phyloP scores from a whole-genome alignment of 1,284 basidiomycete species.

The Ustilago loliicola region DNA sequence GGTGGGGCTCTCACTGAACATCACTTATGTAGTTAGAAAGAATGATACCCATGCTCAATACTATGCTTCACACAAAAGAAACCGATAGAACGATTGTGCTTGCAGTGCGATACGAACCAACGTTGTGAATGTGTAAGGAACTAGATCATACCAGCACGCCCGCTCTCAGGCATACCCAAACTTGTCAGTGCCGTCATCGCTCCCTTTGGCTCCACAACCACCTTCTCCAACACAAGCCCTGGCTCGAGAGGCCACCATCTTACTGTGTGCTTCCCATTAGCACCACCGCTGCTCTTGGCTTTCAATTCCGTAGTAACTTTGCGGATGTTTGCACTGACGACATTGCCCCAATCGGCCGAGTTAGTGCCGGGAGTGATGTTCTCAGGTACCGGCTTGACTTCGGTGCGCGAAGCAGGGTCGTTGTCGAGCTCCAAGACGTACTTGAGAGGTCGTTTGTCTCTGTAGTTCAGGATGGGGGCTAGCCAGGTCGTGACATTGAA shows the following conservation, averaged over 20 bases:
- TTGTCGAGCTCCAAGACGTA: conserved; percentile 34
- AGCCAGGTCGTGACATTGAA: conserved; percentile 39
- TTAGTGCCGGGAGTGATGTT: conserved; percentile 42
- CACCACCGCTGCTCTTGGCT: neutral
- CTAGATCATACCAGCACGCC: conserved; percentile 24
- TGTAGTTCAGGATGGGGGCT: conserved; percentile 36
- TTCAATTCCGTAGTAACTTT: conserved; percentile 26
- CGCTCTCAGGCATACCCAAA: conserved; percentile 29
- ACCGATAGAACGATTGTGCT: neutral
- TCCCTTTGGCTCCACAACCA: conserved; percentile 27
- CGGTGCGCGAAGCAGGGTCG: conserved; percentile 10
- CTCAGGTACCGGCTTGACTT: conserved; percentile 26
- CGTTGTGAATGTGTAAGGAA: neutral
- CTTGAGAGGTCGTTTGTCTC: conserved; percentile 25
- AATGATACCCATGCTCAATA: conserved; percentile 2
- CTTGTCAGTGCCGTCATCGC: conserved; percentile 8
- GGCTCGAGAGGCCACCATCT: conserved; percentile 42
- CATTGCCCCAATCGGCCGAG: conserved; percentile 37
- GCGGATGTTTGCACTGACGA: conserved; percentile 32
- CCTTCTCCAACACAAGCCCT: conserved; percentile 31
- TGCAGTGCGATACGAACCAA: neutral
- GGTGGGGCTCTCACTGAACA: conserved; percentile 30
- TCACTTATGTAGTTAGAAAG: neutral
- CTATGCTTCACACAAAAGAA: neutral
- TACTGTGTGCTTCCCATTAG: conserved; percentile 9